Evolutionary conservation across 83 land plant species (phyloP), one percentile per base, ranked within the genome.

Genomic region (Isoetes engelmannii): DNA sequence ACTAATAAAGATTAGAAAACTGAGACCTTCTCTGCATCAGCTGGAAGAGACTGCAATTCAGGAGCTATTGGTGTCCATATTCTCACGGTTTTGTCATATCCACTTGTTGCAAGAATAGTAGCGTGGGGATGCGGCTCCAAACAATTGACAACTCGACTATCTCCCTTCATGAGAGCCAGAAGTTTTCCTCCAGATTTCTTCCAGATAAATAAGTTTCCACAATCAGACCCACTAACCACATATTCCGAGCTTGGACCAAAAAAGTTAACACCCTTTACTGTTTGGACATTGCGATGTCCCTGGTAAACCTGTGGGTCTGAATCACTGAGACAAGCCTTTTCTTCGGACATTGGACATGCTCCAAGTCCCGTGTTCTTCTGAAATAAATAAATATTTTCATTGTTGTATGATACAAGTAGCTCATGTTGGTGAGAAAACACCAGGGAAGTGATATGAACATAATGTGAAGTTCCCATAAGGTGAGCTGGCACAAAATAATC

Each of bases 131-230:
- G 97, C 60, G 93, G 75, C 71, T 86, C 90, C 49, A 94, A 75
- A 54, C 97, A 94, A 66, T 94, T 94, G 44, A 94, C 99, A 4
- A 94, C 83, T 61, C 78, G 57, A 54, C 72, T 83, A 61, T 94
- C 99, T 41, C 86, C 99, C 69, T 82, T 81, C 80, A 90, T 81
- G 37, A 82, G 80, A 64, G 89, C 87, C 54, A 94, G 70, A 0
- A 94, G 82, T 69, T 86, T 72, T 28, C 93, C 97, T 57, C 82
- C 91, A 54, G 72, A 83, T 78, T 87, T 90, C 86, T 78, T 80
- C 99, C 99, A 94, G 41, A 94, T 88, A 59, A 88, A 94, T 19
- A 94, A 82, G 5, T 84, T 74, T 7, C 97, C 97, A 82, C 99
- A 94, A 69, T 87, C 96, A 3, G 96, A 88, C 12, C 96, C 96